phyloP scores from a whole-genome alignment of 176 grass and related monocot genomes.

The Dendrocalamus sinicus region DNA sequence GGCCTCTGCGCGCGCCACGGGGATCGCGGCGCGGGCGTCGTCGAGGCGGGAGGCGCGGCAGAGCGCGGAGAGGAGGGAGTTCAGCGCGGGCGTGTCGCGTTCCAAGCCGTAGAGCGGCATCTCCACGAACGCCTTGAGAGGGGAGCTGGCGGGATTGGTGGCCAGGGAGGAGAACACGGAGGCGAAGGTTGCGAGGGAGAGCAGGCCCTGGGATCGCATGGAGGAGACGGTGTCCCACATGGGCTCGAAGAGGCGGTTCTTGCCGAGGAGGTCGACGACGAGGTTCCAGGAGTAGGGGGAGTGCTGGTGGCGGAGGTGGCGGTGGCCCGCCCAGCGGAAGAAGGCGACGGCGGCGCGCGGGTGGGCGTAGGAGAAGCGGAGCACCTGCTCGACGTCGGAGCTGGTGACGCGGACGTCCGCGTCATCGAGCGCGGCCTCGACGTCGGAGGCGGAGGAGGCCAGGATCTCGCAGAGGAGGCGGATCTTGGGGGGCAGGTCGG shows the following conservation, averaged over 20 bases:
- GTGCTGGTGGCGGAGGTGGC: slow-evolving; percentile 62
- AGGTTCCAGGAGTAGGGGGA: slow-evolving; percentile 93
- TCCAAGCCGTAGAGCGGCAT: slow-evolving; percentile 60
- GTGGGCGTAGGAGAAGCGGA: slow-evolving; percentile 76
- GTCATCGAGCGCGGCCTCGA: slow-evolving; percentile 56
- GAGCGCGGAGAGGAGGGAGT: slow-evolving; percentile 75
- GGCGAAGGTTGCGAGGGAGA: slow-evolving; percentile 81
- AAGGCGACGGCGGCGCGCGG: slow-evolving; percentile 60
- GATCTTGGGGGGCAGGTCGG: slow-evolving; percentile 40
- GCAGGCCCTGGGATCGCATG: slow-evolving; percentile 64
- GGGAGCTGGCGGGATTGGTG: slow-evolving; percentile 35
- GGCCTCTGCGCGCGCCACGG: slow-evolving; percentile 38
- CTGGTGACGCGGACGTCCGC: slow-evolving; percentile 50
- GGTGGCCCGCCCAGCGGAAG: slow-evolving; percentile 84
- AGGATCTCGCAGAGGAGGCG: slow-evolving; percentile 56
- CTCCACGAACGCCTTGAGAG: slow-evolving; percentile 59
- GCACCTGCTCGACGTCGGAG: slow-evolving; percentile 76
- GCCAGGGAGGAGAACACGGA: slow-evolving; percentile 79
- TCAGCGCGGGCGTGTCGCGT: slow-evolving; percentile 63
- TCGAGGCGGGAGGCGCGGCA: slow-evolving; percentile 68
- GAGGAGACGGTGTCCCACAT: slow-evolving; percentile 77
- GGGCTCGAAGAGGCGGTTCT: slow-evolving; percentile 65
- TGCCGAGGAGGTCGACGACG: slow-evolving; percentile 84
- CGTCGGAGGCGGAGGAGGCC: slow-evolving; percentile 30
- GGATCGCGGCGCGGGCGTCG: slow-evolving; percentile 62